Conservation (phyloP, 2,329 filamentous ascomycete genomes). For the Colletotrichum siamense region DNA sequence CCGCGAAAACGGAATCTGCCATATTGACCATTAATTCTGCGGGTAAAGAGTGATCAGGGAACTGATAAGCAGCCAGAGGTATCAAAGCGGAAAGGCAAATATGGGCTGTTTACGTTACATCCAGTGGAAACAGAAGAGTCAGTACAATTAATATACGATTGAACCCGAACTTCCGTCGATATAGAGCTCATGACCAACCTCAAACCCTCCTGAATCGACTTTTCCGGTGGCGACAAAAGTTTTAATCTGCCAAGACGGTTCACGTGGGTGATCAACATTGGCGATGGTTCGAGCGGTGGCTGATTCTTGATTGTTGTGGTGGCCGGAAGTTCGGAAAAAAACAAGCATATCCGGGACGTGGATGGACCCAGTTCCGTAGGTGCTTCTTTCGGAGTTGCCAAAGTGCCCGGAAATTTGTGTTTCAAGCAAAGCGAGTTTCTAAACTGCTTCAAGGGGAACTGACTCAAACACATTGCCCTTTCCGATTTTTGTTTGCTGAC, state of each 20-base stretch:
- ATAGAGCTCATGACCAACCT: neutral
- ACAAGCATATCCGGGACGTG: neutral
- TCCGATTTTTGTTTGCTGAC: neutral
- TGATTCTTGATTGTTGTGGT: neutral
- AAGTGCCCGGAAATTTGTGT: neutral
- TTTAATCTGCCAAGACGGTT: neutral
- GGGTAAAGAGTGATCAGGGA: neutral
- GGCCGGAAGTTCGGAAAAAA: neutral
- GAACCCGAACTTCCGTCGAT: neutral
- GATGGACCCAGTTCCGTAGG: neutral
- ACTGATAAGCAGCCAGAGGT: neutral
- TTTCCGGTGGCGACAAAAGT: neutral
- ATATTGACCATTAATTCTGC: neutral
- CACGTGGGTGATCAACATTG: neutral
- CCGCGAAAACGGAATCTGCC: neutral
- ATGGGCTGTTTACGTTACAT: neutral
- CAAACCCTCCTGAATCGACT: neutral
- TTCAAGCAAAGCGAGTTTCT: neutral
- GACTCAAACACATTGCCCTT: neutral
- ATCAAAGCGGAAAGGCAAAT: accelerated
- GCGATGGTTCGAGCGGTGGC: neutral
- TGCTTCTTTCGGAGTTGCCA: neutral
- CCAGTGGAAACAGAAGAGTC: neutral
- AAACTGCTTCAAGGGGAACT: neutral
- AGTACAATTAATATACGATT: neutral